Evolutionary conservation across 1,284 basidiomycete genomes (phyloP).

Genomic region (Microstroma glucosiphilum): DNA sequence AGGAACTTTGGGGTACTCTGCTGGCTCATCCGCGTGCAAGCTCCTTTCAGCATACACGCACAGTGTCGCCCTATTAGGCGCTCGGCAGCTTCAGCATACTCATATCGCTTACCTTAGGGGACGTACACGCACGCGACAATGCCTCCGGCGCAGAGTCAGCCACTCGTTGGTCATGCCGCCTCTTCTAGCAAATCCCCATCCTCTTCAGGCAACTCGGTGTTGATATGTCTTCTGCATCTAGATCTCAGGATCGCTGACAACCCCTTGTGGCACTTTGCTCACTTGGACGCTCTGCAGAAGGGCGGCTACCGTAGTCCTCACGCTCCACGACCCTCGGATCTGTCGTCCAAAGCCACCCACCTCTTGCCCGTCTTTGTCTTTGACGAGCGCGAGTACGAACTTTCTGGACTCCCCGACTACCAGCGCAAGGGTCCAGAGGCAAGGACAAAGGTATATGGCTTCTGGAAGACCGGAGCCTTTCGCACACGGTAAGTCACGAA

Average conservation of each 20-base stretch:
- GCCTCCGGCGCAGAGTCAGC: no score
- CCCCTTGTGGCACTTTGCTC: conserved; percentile 52
- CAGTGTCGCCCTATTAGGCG: no score
- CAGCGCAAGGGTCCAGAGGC: conserved; percentile 48
- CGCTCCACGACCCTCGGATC: conserved; percentile 15
- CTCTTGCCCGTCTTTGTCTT: conserved; percentile 58
- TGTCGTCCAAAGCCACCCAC: conserved; percentile 49
- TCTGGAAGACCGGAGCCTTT: conserved; percentile 56
- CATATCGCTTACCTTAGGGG: no score
- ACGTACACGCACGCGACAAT: no score
- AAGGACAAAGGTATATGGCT: conserved; percentile 52
- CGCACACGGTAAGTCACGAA: conserved; percentile 39
- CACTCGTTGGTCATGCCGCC: no score
- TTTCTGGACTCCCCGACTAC: conserved; percentile 54
- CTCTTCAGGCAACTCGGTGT: conserved; percentile 10
- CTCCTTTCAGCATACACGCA: no score
- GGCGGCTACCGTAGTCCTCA: neutral
- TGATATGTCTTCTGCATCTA: conserved; percentile 40
- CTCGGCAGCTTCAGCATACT: no score
- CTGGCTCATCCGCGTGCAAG: no score
- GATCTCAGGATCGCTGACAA: conserved; percentile 54
- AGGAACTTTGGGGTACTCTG: no score
- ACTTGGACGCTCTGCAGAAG: neutral
- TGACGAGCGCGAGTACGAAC: conserved; percentile 56
- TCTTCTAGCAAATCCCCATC: no score